Evolutionary conservation across 352 stramenopile genomes (phyloP).

Genomic region (Phytopythium boreale): DNA sequence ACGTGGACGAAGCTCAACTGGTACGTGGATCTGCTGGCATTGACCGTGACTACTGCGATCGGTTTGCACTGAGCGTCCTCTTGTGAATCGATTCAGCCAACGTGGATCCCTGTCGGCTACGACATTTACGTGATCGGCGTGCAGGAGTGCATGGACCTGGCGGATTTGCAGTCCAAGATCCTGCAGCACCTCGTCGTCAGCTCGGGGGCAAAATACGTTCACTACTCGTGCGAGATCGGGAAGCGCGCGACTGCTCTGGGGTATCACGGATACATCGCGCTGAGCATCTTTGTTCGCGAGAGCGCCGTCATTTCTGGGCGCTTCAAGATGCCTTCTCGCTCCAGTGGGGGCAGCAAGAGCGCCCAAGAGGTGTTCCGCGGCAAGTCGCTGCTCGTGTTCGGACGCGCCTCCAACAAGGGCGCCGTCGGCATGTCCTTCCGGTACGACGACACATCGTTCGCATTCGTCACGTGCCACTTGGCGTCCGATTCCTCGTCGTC

Average conservation of each 20-base stretch:
- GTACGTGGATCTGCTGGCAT: constrained; percentile 13
- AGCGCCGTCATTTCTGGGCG: constrained; percentile 54
- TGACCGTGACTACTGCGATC: background rate
- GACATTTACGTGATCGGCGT: constrained; percentile 91
- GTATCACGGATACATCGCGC: constrained; percentile 87
- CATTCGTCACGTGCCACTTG: constrained; percentile 87
- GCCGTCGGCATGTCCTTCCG: constrained; percentile 86
- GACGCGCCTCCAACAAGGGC: constrained; percentile 87
- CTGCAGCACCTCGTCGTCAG: constrained; percentile 50
- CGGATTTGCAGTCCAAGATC: constrained; percentile 65
- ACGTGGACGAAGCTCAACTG: constrained; percentile 52
- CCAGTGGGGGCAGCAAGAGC: constrained; percentile 48
- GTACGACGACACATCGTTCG: constrained; percentile 85
- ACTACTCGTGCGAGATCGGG: constrained; percentile 82
- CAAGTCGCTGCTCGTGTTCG: constrained; percentile 76
- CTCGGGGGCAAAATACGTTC: constrained; percentile 58
- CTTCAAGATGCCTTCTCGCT: constrained; percentile 63
- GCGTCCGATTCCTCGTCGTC: constrained; percentile 79
- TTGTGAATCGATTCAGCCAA: constrained; percentile 15
- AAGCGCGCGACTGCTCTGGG: constrained; percentile 72
- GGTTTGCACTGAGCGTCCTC: background rate
- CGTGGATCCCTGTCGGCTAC: constrained; percentile 84
- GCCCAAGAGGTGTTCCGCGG: constrained; percentile 71
- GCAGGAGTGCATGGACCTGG: constrained; percentile 89
- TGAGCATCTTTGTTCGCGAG: constrained; percentile 79